Evolutionary conservation across 2,329 filamentous ascomycete species (phyloP).

Genomic region (Truncatella angustata): DNA sequence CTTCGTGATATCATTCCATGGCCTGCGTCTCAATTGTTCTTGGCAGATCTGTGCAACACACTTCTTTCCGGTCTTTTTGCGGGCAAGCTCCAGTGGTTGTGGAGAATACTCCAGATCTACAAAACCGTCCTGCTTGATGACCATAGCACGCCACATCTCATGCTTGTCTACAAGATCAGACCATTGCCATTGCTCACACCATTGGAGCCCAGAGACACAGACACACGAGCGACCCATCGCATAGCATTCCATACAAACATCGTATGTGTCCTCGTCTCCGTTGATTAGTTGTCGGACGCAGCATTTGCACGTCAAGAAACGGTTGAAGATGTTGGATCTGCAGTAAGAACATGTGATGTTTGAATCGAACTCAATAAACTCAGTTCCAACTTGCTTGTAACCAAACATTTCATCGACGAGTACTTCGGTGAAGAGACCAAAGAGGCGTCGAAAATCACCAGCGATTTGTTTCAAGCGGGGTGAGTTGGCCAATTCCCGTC

Average conservation of each 20-base stretch:
- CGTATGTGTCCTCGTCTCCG: constrained; percentile 81
- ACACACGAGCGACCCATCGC: constrained; percentile 93
- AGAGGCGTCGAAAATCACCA: constrained; percentile 79
- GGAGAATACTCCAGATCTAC: constrained; percentile 66
- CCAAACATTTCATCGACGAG: constrained; percentile 85
- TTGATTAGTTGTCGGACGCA: constrained; percentile 68
- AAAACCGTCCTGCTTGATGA: constrained; percentile 71
- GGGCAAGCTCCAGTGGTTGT: constrained; percentile 67
- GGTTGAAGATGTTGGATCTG: constrained; percentile 93
- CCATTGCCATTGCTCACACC: constrained; percentile 95
- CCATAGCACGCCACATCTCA: constrained; percentile 76
- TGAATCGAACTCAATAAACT: constrained; percentile 80
- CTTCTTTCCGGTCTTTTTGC: constrained; percentile 67
- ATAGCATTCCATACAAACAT: constrained; percentile 98
- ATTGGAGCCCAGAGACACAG: constrained; percentile 80
- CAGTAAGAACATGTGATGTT: constrained; percentile 96
- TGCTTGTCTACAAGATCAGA: constrained; percentile 73
- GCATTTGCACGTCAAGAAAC: constrained; percentile 87
- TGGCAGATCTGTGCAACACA: constrained; percentile 92
- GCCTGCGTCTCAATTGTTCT: constrained; percentile 75
- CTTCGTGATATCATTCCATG: constrained; percentile 79
- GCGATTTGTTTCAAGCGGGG: constrained; percentile 65
- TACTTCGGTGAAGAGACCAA: constrained; percentile 74
- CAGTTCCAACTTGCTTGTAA: constrained; percentile 66
- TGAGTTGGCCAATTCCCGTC: constrained; percentile 41